These are phyloP conservation scores for Penicillium angulare DNA, from an alignment of 495 filamentous ascomycete genomes.

Conservation along the genomic window DNA sequence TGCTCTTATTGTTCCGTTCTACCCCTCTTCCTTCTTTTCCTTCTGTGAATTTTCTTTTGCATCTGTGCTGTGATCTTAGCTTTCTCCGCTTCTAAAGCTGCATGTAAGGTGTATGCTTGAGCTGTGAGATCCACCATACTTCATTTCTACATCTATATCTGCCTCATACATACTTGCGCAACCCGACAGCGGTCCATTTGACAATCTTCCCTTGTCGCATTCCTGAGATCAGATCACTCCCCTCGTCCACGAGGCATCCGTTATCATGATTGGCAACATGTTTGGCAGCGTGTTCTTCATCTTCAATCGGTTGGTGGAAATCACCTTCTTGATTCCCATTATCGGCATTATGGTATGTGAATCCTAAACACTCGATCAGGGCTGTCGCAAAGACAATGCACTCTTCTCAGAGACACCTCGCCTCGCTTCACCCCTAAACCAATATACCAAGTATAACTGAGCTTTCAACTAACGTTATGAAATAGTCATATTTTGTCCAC, in stretches of 20 bases:
- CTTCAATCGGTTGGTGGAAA: conserved; percentile 78
- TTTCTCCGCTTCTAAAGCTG: neutral
- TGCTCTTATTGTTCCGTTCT: neutral
- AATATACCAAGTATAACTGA: too few species aligned
- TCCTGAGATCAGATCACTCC: conserved; percentile 11
- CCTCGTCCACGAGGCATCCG: neutral
- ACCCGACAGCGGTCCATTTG: neutral
- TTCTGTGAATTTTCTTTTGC: conserved; percentile 5
- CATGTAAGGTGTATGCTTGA: neutral
- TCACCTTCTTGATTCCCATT: conserved; percentile 82
- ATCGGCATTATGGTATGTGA: conserved; percentile 73
- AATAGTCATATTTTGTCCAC: conserved; percentile 73
- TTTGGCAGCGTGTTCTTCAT: conserved; percentile 77
- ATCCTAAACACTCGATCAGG: too few species aligned
- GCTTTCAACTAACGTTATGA: conserved; percentile 10
- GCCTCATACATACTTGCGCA: conserved; percentile 1
- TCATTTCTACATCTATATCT: neutral
- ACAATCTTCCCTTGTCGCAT: conserved; percentile 9
- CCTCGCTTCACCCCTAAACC: too few species aligned
- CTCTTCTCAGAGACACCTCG: too few species aligned
- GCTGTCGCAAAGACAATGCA: too few species aligned
- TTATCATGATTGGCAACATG: conserved; percentile 66
- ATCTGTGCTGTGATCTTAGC: conserved; percentile 10
- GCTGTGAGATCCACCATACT: neutral
- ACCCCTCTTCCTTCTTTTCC: neutral